Evolutionary conservation across 164 flowering plant species (phyloP).

Genomic region (Vitis amurensis): DNA sequence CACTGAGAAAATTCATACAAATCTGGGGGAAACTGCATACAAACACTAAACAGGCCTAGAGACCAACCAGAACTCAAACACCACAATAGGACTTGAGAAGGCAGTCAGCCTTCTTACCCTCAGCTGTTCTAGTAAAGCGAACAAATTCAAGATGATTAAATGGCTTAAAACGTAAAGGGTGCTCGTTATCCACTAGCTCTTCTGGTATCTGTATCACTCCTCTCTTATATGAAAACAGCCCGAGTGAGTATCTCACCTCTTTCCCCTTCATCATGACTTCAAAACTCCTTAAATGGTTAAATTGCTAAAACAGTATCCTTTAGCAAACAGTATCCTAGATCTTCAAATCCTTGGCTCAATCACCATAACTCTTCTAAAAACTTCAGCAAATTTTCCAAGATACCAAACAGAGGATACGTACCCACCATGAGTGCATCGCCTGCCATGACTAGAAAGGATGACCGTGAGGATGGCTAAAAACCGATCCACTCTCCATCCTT

Average conservation of each 20-base stretch:
- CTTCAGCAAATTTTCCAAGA: too few relatives aligned
- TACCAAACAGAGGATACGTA: not conserved
- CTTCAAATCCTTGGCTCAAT: too few relatives aligned
- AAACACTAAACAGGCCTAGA: too few relatives aligned
- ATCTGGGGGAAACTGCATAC: too few relatives aligned
- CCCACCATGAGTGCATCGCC: conserved; percentile 25
- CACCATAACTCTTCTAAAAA: too few relatives aligned
- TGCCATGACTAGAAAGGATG: conserved; percentile 25
- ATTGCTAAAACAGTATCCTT: too few relatives aligned
- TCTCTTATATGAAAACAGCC: conserved; percentile 23
- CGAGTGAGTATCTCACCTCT: conserved; percentile 32
- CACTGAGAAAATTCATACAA: too few relatives aligned
- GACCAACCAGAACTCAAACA: conserved; percentile 12
- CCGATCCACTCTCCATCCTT: conserved; percentile 25
- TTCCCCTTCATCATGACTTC: conserved; percentile 28
- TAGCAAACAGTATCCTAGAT: too few relatives aligned
- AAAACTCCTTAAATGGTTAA: too few relatives aligned
- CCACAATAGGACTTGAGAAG: conserved; percentile 34
- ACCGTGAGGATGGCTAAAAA: conserved; percentile 5
- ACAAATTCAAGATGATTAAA: conserved; percentile 32
- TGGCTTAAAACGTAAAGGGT: conserved; percentile 29
- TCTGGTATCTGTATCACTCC: conserved; percentile 21
- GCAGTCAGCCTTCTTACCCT: conserved; percentile 9
- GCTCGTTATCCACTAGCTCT: conserved; percentile 32
- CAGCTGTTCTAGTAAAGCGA: conserved; percentile 17